Evolutionary conservation across 2,329 filamentous ascomycete genomes (phyloP).

Genomic region (Lasiodiplodia citricola): DNA sequence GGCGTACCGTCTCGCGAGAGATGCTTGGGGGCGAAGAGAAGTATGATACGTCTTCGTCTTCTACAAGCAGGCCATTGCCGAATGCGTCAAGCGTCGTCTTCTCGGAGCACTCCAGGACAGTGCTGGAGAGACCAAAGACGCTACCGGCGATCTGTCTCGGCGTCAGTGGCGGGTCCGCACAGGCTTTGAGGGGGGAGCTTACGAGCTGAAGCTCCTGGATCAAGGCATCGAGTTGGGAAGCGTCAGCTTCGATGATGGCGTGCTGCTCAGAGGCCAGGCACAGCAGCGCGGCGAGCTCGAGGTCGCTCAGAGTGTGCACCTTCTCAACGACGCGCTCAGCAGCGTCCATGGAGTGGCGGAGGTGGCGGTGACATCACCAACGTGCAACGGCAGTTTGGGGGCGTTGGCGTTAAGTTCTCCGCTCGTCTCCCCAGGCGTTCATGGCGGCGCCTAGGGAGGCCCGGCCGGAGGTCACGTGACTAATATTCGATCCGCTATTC

Average conservation of each 20-base stretch:
- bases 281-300: slow-evolving; percentile 84
- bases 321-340: slow-evolving; percentile 55
- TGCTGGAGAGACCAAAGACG: slow-evolving; percentile 74
- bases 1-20: slow-evolving; percentile 1
- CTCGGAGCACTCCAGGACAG: slow-evolving; percentile 73
- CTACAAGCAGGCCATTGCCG: slow-evolving; percentile 68
- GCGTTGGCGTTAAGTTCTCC: neutral
- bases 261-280: slow-evolving; percentile 83
- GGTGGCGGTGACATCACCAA: slow-evolving; percentile 14
- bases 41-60: slow-evolving; percentile 34
- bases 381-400: neutral
- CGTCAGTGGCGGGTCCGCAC: slow-evolving; percentile 26
- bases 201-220: slow-evolving; percentile 76
- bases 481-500: no score
- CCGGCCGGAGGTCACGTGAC: no score
- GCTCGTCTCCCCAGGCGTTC: slow-evolving; percentile 2
- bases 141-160: slow-evolving; percentile 65
- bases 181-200: slow-evolving; percentile 29
- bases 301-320: slow-evolving; percentile 79
- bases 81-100: slow-evolving; percentile 83
- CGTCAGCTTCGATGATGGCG: slow-evolving; percentile 78
- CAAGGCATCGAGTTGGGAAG: slow-evolving; percentile 69
- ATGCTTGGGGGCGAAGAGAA: slow-evolving; percentile 30
- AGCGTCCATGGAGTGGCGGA: slow-evolving; percentile 12
- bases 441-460: slow-evolving; percentile 1